phyloP scores from a whole-genome alignment of 2,329 filamentous ascomycete genomes.

The Cytospora piceae region DNA sequence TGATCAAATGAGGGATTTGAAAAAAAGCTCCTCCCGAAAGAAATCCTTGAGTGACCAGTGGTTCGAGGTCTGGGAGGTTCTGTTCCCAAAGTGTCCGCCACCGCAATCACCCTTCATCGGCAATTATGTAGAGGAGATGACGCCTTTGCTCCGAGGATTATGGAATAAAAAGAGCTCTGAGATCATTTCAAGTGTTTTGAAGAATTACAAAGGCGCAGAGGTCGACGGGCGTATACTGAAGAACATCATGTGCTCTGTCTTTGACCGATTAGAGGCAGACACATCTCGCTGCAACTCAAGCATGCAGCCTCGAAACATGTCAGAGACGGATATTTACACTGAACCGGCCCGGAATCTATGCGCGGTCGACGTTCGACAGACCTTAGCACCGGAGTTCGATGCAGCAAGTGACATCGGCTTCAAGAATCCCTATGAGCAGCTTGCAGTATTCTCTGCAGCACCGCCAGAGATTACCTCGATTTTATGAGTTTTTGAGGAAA shows the following conservation, averaged over 20 bases:
- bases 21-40: conserved; percentile 1
- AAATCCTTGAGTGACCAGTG: too few relatives aligned
- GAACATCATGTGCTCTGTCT: background rate
- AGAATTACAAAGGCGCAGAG: fast-evolving
- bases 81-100: too few relatives aligned
- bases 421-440: too few relatives aligned
- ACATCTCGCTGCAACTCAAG: too few relatives aligned
- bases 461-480: too few relatives aligned
- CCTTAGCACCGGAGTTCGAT: background rate
- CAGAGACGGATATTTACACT: too few relatives aligned
- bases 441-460: too few relatives aligned
- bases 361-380: too few relatives aligned
- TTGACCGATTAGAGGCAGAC: background rate
- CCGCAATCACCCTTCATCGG: background rate
- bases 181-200: background rate
- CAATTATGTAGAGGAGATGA: conserved; percentile 9
- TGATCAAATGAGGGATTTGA: background rate
- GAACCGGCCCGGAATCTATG: too few relatives aligned
- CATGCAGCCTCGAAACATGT: too few relatives aligned
- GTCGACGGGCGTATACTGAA: background rate
- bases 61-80: conserved; percentile 8
- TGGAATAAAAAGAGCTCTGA: conserved; percentile 3
- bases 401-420: background rate
- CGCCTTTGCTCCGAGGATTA: background rate
- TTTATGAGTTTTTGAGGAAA: too few relatives aligned